A percentile compares a stretch with the other conserved stretches of the same genome.
phyloP scores from a whole-genome alignment of 139 green algal species.

The Dunaliella primolecta region DNA sequence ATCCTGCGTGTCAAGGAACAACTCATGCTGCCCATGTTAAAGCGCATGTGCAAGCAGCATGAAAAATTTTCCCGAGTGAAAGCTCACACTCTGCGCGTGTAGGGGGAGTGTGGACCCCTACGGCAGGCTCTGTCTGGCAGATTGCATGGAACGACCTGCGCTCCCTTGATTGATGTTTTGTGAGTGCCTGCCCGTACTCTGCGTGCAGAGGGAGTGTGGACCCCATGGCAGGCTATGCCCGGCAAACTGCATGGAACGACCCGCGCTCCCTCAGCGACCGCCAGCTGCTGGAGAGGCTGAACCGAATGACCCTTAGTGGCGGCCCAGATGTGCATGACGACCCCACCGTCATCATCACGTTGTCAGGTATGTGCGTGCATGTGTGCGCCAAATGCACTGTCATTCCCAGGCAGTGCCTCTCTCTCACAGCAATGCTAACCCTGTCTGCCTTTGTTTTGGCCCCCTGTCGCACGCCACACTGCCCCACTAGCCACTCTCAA shows the following conservation, averaged over 20 bases:
- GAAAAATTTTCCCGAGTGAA: too few relatives aligned
- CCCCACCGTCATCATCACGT: constrained; percentile 7
- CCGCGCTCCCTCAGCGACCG: constrained; percentile 5
- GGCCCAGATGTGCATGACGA: constrained; percentile 1
- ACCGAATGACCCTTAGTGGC: background rate
- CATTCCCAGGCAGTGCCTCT: too few relatives aligned
- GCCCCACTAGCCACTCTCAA: too few relatives aligned
- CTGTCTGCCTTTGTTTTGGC: too few relatives aligned
- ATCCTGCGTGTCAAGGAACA: too few relatives aligned
- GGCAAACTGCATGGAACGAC: background rate
- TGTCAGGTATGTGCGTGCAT: constrained; percentile 1
- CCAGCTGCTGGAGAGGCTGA: constrained; percentile 5
- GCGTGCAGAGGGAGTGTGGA: background rate
- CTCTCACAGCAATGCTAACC: too few relatives aligned
- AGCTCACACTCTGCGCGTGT: too few relatives aligned
- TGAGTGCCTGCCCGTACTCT: too few relatives aligned
- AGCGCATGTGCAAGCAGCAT: too few relatives aligned
- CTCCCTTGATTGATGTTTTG: too few relatives aligned
- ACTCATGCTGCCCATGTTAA: too few relatives aligned
- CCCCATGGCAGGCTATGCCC: background rate
- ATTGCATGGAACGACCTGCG: background rate
- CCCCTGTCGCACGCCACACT: too few relatives aligned
- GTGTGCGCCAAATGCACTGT: background rate
- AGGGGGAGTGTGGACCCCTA: background rate
- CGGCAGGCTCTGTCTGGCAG: background rate